A percentile compares a stretch with the other conserved stretches of the same genome.
Conservation (phyloP, 495 filamentous ascomycete species). For the Evansstolkia leycettana region DNA sequence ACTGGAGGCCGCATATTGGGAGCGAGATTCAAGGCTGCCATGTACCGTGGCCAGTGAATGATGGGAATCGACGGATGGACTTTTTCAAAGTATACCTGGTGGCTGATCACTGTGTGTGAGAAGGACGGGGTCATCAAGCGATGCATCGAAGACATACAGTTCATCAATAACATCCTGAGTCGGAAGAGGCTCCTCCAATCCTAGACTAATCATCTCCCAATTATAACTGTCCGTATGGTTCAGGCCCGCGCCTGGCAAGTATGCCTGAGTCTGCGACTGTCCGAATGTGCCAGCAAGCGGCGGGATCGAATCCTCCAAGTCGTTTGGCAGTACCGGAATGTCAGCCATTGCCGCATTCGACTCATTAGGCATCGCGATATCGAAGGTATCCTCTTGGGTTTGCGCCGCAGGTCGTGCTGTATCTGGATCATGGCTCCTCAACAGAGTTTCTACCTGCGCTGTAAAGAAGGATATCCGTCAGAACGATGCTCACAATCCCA, state of each 20-base stretch:
- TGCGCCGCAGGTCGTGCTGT: constrained; percentile 8
- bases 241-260: constrained; percentile 8
- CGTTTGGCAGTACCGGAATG: constrained; percentile 9
- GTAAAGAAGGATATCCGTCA: background rate
- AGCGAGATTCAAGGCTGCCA: constrained; percentile 72
- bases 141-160: constrained; percentile 43
- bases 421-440: constrained; percentile 50
- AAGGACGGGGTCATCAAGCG: background rate
- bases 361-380: constrained; percentile 13
- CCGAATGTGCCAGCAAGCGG: constrained; percentile 12
- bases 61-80: constrained; percentile 76
- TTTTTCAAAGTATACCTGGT: constrained; percentile 83
- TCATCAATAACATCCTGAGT: constrained; percentile 81
- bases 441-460: constrained; percentile 91
- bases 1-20: constrained; percentile 80
- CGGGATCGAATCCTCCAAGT: constrained; percentile 12
- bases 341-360: constrained; percentile 13
- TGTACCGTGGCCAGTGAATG: constrained; percentile 77
- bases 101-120: constrained; percentile 29
- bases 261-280: constrained; percentile 11
- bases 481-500: no score
- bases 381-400: constrained; percentile 13
- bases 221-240: constrained; percentile 35
- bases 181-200: constrained; percentile 84
- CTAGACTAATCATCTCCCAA: constrained; percentile 93